A percentile compares a stretch with the other conserved stretches of the same genome.
These are phyloP conservation scores for Gnomoniopsis sp. DNA, from an alignment of 2,329 filamentous ascomycete species.

Conservation along the genomic window DNA sequence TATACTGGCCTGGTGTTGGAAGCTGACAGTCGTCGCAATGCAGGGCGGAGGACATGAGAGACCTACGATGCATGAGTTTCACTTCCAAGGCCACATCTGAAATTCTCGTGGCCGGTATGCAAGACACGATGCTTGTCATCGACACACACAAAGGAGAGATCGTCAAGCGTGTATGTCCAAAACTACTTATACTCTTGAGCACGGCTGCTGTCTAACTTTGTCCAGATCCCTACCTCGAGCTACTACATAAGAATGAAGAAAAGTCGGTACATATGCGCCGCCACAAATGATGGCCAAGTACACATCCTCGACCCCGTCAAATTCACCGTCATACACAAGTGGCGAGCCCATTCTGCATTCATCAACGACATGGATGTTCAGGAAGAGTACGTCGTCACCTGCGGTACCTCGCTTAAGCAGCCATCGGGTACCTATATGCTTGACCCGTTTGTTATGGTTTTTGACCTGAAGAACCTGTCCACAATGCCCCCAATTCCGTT, in stretches of 20 bases:
- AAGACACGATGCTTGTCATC: slow-evolving; percentile 79
- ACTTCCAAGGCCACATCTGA: slow-evolving; percentile 80
- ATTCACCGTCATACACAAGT: slow-evolving; percentile 77
- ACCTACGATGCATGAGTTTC: slow-evolving; percentile 93
- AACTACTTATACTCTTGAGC: too few species aligned
- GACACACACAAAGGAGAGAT: slow-evolving; percentile 69
- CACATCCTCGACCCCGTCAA: slow-evolving; percentile 80
- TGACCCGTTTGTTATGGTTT: slow-evolving; percentile 92
- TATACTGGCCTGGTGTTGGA: background rate
- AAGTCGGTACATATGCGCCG: slow-evolving; percentile 86
- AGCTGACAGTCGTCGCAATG: background rate
- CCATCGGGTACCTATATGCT: slow-evolving; percentile 72
- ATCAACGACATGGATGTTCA: slow-evolving; percentile 98
- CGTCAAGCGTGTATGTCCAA: slow-evolving; percentile 54
- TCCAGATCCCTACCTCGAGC: slow-evolving; percentile 64
- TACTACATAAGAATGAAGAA: slow-evolving; percentile 92
- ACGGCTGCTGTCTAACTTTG: slow-evolving; percentile 27
- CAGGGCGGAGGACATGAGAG: slow-evolving; percentile 73
- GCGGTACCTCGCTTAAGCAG: slow-evolving; percentile 84
- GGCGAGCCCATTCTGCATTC: slow-evolving; percentile 83
- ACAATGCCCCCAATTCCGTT: slow-evolving; percentile 89
- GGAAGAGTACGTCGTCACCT: slow-evolving; percentile 92
- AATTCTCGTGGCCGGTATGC: slow-evolving; percentile 82
- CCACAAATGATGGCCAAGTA: slow-evolving; percentile 76
- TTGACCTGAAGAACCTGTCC: slow-evolving; percentile 86